Percentiles rank a stretch among this genome's conserved stretches.
Evolutionary conservation across 345 rosid genomes (phyloP).

Genomic region (sweet orange (Citrus sinensis)): DNA sequence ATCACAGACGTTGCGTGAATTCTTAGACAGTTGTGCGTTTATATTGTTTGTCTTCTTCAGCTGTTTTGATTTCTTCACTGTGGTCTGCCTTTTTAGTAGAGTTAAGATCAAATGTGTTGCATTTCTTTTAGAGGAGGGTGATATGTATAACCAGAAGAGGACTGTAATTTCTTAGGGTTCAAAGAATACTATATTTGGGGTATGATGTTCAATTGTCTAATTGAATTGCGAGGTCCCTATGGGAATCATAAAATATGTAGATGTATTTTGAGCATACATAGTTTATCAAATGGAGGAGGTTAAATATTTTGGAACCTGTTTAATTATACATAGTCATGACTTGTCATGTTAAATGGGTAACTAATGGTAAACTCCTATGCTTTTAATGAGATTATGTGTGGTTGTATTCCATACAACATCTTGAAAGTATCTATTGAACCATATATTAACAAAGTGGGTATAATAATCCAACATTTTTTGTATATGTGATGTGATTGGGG

Average conservation of each 20-base stretch:
- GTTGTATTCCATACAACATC: neutral
- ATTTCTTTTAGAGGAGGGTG: neutral
- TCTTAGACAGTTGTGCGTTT: neutral
- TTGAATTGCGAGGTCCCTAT: neutral
- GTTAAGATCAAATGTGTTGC: neutral
- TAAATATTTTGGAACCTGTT: neutral
- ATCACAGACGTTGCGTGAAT: neutral
- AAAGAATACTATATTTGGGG: neutral
- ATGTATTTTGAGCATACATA: neutral
- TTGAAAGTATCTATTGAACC: neutral
- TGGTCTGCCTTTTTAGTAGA: neutral
- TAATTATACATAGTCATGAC: neutral
- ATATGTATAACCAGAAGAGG: neutral
- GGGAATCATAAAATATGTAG: neutral
- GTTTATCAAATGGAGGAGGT: neutral
- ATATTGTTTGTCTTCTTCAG: neutral
- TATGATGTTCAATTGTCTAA: neutral
- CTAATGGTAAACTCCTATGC: neutral
- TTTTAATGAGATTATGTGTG: neutral
- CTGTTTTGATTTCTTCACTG: neutral
- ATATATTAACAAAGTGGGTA: neutral
- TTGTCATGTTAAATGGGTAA: neutral
- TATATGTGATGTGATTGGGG: neutral
- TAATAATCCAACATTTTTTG: neutral
- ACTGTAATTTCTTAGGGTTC: neutral